phyloP scores from a whole-genome alignment of 2,329 filamentous ascomycete species.

The Xylaria polymorpha region DNA sequence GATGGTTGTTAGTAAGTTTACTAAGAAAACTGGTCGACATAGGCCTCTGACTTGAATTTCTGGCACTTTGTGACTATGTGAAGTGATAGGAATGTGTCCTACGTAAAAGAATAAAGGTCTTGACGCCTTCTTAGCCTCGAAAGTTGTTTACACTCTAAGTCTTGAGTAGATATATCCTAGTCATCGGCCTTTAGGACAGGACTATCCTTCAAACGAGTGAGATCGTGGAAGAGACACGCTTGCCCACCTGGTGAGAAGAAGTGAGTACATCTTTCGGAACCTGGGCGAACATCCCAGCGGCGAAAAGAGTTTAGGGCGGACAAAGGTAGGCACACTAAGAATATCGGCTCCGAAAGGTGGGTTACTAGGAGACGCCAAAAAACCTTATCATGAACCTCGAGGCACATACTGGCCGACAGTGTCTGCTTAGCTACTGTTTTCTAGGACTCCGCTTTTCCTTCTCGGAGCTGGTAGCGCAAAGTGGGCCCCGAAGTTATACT shows the following conservation, averaged over 20 bases:
- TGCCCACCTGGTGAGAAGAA: background rate
- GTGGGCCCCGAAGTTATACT: background rate
- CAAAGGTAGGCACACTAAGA: background rate
- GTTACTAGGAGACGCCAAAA: background rate
- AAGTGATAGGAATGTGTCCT: background rate
- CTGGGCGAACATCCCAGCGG: background rate
- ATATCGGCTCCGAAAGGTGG: background rate
- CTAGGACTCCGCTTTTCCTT: background rate
- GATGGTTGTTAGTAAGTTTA: background rate
- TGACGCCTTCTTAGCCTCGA: background rate
- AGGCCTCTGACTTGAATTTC: background rate
- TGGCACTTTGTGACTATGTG: background rate
- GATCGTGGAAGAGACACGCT: background rate
- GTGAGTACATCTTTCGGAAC: background rate
- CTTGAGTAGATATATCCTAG: background rate
- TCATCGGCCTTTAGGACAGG: background rate
- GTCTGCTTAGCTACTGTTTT: background rate
- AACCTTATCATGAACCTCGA: background rate
- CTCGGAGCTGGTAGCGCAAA: background rate
- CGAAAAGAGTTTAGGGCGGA: conserved; percentile 3
- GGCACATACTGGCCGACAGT: background rate
- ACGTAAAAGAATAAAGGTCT: too few species aligned
- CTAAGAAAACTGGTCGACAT: background rate
- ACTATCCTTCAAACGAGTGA: background rate
- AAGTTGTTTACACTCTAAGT: background rate